phyloP scores from a whole-genome alignment of 2,329 filamentous ascomycete genomes.

The Pyrenophora graminea region DNA sequence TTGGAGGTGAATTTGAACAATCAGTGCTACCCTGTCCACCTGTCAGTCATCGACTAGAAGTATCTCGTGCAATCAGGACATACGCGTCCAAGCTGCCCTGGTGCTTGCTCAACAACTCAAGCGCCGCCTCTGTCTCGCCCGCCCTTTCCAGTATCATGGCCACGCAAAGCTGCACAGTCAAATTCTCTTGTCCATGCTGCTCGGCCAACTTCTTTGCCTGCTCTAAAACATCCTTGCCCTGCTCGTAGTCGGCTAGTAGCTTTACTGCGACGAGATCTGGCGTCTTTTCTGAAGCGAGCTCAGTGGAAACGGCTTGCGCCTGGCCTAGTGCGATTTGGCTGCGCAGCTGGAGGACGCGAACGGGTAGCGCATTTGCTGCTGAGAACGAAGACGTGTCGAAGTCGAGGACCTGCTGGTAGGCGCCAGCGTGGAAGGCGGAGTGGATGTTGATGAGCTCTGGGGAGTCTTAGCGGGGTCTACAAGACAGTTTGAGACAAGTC shows the following conservation, averaged over 20 bases:
- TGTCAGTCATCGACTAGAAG: slow-evolving; percentile 7
- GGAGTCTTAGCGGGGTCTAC: slow-evolving; percentile 17
- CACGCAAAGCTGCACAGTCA: slow-evolving; percentile 77
- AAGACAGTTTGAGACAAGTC: not conserved
- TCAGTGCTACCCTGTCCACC: slow-evolving; percentile 71
- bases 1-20: slow-evolving; percentile 87
- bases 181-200: slow-evolving; percentile 68
- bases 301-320: slow-evolving; percentile 70
- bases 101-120: slow-evolving; percentile 78
- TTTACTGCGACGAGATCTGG: slow-evolving; percentile 78
- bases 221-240: slow-evolving; percentile 51
- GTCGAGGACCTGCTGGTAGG: slow-evolving; percentile 84
- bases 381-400: slow-evolving; percentile 83
- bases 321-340: slow-evolving; percentile 83
- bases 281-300: slow-evolving; percentile 64
- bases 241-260: slow-evolving; percentile 69
- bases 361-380: slow-evolving; percentile 73
- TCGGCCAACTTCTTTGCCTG: slow-evolving; percentile 72
- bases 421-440: slow-evolving; percentile 72
- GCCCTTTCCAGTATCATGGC: slow-evolving; percentile 81
- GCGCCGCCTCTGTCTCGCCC: slow-evolving; percentile 82
- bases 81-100: slow-evolving; percentile 80
- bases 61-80: slow-evolving; percentile 4
- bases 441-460: slow-evolving; percentile 69
- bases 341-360: slow-evolving; percentile 77